Base-by-base conservation (phyloP, 805 yeast species). In the Pichia eremophila region DNA sequence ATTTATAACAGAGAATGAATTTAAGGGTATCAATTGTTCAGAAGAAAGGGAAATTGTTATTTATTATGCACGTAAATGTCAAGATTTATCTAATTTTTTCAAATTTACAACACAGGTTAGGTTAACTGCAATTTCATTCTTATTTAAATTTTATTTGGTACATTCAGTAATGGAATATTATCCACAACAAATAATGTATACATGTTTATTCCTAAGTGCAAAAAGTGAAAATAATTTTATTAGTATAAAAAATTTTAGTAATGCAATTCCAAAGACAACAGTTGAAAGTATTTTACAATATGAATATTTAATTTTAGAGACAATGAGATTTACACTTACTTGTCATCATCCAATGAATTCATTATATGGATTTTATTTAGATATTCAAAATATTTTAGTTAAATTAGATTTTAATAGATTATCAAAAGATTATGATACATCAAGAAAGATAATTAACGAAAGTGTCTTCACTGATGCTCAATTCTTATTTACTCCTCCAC, bases 331-430 rank as follows among this genome's bases (percentile, higher is more conserved):
- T 65, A 83, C 95, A 0, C 68, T 93, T 44, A 61, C 82, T 52
- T 91, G 85, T 10, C 98, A 91, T 62, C 96, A 88, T 65, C 95
- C 97, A 3, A 83, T 78, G 64, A 73, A 83, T 52, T 88, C 98
- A 0, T 65, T 93, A n/a, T 93, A 90, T 63, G 99, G 99, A 22
- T 90, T 91, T 62, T 91, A 84, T 64, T 74, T 91, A 42, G 99
- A 93, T 64, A 77, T 90, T 53, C 99, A 93, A 62, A 73, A 65
- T 46, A 73, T 69, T 46, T 65, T 77, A 57, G 67, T 79, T 1
- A 63, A 68, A 22, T 62, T 76, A 17, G 79, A 78, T 49, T 67
- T 74, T 31, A 76, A 75, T 41, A 74, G 78, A 43, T 66, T 88
- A 50, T 91, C 93, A 1, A 70, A 70, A 41, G 72, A 79, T 40